These are phyloP conservation scores for Cryphonectria japonica DNA, from an alignment of 2,329 filamentous ascomycete genomes.

Conservation along the genomic window DNA sequence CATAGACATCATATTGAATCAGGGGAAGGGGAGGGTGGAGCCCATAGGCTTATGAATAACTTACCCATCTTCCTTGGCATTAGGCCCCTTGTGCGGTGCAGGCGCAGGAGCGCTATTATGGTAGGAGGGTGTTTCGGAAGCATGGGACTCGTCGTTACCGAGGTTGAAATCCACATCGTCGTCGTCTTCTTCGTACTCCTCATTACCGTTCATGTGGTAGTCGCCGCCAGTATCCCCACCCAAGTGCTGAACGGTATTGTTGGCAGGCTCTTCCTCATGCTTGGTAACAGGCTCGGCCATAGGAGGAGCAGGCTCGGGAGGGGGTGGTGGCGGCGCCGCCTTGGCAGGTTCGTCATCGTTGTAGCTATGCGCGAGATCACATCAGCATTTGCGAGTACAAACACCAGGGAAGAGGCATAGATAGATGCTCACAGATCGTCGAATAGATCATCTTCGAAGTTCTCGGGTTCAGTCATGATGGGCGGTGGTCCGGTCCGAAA, in stretches of 20 bases:
- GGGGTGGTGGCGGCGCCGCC: constrained; percentile 30
- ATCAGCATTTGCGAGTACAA: constrained; percentile 26
- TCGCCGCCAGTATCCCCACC: constrained; percentile 37
- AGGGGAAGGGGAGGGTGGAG: constrained; percentile 32
- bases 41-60: constrained; percentile 44
- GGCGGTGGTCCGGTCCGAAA: constrained; percentile 21
- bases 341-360: constrained; percentile 64
- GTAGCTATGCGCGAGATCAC: constrained; percentile 49
- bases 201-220: constrained; percentile 42
- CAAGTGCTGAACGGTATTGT: constrained; percentile 30
- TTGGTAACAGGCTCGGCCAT: constrained; percentile 35
- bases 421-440: constrained; percentile 75
- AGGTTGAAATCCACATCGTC: constrained; percentile 59
- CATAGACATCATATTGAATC: constrained; percentile 10
- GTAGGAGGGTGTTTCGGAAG: constrained; percentile 36
- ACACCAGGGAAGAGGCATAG: neutral
- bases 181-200: constrained; percentile 52
- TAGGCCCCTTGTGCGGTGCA: constrained; percentile 54
- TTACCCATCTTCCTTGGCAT: constrained; percentile 93
- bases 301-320: constrained; percentile 33
- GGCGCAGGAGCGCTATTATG: constrained; percentile 40
- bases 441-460: constrained; percentile 87
- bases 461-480: constrained; percentile 75
- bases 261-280: constrained; percentile 35
- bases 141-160: constrained; percentile 42